phyloP scores from a whole-genome alignment of 352 stramenopile genomes.

The Phytophthora citrophthora region DNA sequence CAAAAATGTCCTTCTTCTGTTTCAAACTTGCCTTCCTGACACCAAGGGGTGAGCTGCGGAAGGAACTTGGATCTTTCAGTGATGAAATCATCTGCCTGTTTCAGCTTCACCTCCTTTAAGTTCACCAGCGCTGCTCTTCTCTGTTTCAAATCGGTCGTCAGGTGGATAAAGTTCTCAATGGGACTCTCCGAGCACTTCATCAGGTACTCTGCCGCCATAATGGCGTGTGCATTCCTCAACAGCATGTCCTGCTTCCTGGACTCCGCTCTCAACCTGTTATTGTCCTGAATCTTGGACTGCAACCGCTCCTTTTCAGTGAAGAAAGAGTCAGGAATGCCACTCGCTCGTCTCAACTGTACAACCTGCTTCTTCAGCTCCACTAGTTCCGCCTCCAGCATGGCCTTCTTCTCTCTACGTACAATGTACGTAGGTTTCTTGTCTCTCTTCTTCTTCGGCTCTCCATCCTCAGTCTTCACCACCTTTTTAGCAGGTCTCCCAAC shows the following conservation, averaged over 20 bases:
- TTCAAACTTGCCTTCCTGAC: constrained; percentile 56
- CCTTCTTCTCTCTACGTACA: constrained; percentile 54
- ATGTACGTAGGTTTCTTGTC: constrained; percentile 53
- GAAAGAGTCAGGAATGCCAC: constrained; percentile 39
- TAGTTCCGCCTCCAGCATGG: constrained; percentile 44
- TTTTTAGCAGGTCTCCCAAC: constrained; percentile 11
- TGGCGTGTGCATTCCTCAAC: constrained; percentile 42
- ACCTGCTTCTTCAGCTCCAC: constrained; percentile 41
- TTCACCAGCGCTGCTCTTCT: constrained; percentile 28
- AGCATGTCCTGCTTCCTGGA: constrained; percentile 54
- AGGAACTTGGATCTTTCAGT: constrained; percentile 33
- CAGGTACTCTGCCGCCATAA: constrained; percentile 48
- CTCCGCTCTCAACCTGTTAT: constrained; percentile 40
- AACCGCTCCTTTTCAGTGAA: constrained; percentile 36
- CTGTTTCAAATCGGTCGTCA: constrained; percentile 43
- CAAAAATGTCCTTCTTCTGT: constrained; percentile 51
- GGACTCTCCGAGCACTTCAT: constrained; percentile 39
- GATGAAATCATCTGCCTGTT: constrained; percentile 37
- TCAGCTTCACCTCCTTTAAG: constrained; percentile 42
- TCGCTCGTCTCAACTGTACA: constrained; percentile 31
- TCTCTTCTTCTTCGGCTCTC: constrained; percentile 6
- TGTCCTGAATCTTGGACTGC: constrained; percentile 30
- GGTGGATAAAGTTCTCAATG: constrained; percentile 50
- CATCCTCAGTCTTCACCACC: constrained; percentile 6
- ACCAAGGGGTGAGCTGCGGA: constrained; percentile 36